These are phyloP conservation scores for Wickerhamomyces sp. DNA, from an alignment of 1,139 yeast species.

Conservation along the genomic window DNA sequence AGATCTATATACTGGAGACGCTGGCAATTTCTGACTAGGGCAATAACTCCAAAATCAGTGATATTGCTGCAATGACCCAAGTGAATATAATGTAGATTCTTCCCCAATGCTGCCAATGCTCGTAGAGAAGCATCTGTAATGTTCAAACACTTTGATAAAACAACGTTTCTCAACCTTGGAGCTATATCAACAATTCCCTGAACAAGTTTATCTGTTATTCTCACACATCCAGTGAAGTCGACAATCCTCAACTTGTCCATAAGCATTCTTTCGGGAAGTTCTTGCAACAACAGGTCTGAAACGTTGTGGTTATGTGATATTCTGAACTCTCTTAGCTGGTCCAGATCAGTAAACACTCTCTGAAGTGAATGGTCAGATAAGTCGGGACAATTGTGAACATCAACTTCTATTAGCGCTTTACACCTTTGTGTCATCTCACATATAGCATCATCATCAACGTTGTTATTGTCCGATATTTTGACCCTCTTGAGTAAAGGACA, in stretches of 20 bases:
- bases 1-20: constrained; percentile 89
- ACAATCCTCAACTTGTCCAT: constrained; percentile 60
- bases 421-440: constrained; percentile 61
- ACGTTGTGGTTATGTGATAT: constrained; percentile 70
- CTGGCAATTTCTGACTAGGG: constrained; percentile 72
- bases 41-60: constrained; percentile 82
- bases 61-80: constrained; percentile 90
- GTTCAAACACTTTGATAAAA: constrained; percentile 82
- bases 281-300: constrained; percentile 53
- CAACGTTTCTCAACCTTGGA: constrained; percentile 83
- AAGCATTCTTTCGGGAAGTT: constrained; percentile 22
- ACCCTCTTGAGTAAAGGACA: constrained; percentile 81
- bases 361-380: constrained; percentile 62
- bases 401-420: constrained; percentile 81
- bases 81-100: constrained; percentile 83
- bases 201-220: constrained; percentile 76
- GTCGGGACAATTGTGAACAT: constrained; percentile 76
- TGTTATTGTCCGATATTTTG: constrained; percentile 68
- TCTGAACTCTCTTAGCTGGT: constrained; percentile 77
- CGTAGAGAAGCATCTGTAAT: constrained; percentile 80
- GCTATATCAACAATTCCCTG: constrained; percentile 70
- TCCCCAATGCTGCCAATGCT: constrained; percentile 69
- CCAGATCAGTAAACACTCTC: constrained; percentile 56
- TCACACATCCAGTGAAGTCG: constrained; percentile 81
- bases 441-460: constrained; percentile 68